A percentile compares a stretch with the other conserved stretches of the same genome.
phyloP scores from a whole-genome alignment of 345 rosid genomes.

The Eutrema yunnanense region DNA sequence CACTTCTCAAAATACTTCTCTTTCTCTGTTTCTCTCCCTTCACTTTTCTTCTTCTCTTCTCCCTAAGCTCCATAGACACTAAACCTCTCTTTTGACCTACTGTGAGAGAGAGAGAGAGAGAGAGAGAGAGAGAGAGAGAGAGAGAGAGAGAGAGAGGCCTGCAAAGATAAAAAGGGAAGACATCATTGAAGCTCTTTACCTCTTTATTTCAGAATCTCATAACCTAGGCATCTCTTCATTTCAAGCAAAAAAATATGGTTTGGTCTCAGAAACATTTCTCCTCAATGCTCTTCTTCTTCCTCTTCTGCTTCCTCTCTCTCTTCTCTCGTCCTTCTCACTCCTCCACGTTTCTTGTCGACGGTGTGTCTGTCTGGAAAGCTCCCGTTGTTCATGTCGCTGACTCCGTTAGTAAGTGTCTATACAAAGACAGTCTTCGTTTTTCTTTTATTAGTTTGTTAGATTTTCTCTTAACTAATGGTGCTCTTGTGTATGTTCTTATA shows the following conservation, averaged over 20 bases:
- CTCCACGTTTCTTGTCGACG: constrained; percentile 57
- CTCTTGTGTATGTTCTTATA: neutral
- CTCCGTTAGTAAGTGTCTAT: constrained; percentile 50
- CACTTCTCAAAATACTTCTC: constrained; percentile 23
- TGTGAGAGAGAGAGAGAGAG: constrained; percentile 8
- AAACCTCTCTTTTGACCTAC: constrained; percentile 32
- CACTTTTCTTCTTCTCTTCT: constrained; percentile 14
- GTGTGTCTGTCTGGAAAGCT: constrained; percentile 61
- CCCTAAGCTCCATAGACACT: constrained; percentile 26
- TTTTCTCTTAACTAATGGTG: neutral
- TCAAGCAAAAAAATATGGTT: constrained; percentile 10
- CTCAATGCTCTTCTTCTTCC: constrained; percentile 32
- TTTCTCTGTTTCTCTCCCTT: neutral
- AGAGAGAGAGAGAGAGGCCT: constrained; percentile 16
- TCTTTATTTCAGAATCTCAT: neutral
- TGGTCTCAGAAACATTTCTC: constrained; percentile 11
- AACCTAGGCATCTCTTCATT: constrained; percentile 7
- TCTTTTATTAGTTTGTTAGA: neutral
- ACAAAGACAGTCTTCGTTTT: neutral
- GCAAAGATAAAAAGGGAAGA: constrained; percentile 34
- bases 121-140: constrained; percentile 18
- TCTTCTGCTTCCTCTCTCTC: constrained; percentile 29
- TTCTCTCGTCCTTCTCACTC: constrained; percentile 38
- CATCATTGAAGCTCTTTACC: constrained; percentile 29
- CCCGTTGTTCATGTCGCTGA: constrained; percentile 76